These are phyloP conservation scores for Trifolium repens DNA, from an alignment of 306 rosid species.

Conservation along the genomic window DNA sequence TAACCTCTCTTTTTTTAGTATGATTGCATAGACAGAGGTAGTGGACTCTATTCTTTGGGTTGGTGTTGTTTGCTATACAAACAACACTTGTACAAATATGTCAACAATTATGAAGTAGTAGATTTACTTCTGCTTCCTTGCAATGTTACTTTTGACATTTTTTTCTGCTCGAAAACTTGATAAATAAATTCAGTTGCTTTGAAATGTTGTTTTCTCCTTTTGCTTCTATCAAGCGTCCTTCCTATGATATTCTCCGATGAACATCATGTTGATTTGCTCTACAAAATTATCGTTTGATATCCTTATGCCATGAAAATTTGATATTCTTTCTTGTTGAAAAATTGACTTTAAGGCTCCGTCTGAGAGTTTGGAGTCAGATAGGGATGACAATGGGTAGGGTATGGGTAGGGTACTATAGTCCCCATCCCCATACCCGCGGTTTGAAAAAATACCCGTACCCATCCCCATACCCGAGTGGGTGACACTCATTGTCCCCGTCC, in stretches of 20 bases:
- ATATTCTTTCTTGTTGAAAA: too few species aligned
- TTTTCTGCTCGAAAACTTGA: not conserved
- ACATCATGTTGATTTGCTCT: conserved; percentile 6
- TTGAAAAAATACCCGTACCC: too few species aligned
- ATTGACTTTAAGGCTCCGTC: too few species aligned
- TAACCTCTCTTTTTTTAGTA: conserved; percentile 30
- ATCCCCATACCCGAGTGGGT: too few species aligned
- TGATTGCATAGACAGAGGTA: conserved; percentile 34
- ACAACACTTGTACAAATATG: not conserved
- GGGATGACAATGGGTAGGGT: too few species aligned
- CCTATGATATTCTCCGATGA: not conserved
- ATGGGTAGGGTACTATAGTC: too few species aligned
- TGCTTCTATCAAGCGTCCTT: not conserved
- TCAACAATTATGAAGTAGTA: conserved; percentile 1
- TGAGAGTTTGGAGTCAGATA: too few species aligned
- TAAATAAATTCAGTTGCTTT: not conserved
- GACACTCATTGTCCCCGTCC: too few species aligned
- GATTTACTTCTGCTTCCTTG: not conserved
- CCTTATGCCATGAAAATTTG: not conserved
- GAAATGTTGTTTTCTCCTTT: not conserved
- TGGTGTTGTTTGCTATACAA: conserved; percentile 5
- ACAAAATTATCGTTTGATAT: not conserved
- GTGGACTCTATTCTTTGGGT: conserved; percentile 15
- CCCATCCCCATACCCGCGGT: too few species aligned
- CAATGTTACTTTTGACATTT: not conserved